Evolutionary conservation across 1,284 basidiomycete species (phyloP), one percentile per base, ranked within the genome.

Genomic region (Athelia sp.): DNA sequence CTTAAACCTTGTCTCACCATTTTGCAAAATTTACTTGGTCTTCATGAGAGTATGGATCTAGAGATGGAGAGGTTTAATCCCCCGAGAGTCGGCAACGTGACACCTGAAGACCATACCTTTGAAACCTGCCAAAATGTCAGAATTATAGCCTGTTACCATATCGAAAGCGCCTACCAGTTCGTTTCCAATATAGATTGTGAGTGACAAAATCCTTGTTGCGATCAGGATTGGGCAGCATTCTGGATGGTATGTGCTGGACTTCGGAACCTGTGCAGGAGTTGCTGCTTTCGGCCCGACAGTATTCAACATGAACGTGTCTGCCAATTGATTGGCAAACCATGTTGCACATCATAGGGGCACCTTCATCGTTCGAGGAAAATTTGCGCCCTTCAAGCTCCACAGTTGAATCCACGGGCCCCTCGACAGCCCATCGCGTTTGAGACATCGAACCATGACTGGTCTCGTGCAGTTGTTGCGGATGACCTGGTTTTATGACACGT

Each of bases 371-470:
- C 0, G 75, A 57, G 1, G 70, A 76, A 56, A 80, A 84, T 48
- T 72, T 77, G 45, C 72, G 71, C 2, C 81, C 81, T 52, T 75
- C 70, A 1, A 83, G 62, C 53, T 84, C 82, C 0, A 82, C 53
- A 1, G 65, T 59, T 0, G 65, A 66, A 11, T 70, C 72, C 21
- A 80, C 74, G 0, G 70, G 66, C 0, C 74, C 76, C 45, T 82
- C 78, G 1, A 85, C 57, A 0, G 73, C 67, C 82, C 82, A 84
- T 32, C 67, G 66, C 0, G 76, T 75, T 44, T 62, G 67, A 0
- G 77, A 75, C 82, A 84, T 84, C 1, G 79, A 82, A 2, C 82
- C 82, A 54, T 84, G 82, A 26, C 71, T 69, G 0, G 82, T 85
- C 31, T 82, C 79, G 47, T 84, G 82, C 38, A 80, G 75, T 52